Evolutionary conservation across 2,329 filamentous ascomycete genomes (phyloP).

Genomic region (Elsinoe perseae): DNA sequence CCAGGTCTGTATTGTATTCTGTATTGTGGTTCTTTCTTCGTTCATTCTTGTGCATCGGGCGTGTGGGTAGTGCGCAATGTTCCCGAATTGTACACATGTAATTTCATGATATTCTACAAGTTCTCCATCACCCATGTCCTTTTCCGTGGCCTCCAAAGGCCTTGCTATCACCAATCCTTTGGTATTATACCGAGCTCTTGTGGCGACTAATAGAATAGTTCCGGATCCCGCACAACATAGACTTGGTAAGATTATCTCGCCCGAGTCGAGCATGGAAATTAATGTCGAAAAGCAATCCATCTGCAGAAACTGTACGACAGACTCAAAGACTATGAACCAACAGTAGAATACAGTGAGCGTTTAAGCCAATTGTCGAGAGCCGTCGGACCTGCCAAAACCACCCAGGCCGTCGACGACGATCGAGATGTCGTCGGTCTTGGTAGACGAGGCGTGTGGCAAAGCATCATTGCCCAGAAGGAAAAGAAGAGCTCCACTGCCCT

Average conservation of each 20-base stretch:
- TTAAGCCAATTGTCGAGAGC: constrained; percentile 52
- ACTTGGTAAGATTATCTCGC: constrained; percentile 35
- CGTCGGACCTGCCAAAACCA: constrained; percentile 26
- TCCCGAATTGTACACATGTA: background rate
- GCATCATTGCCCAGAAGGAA: constrained; percentile 47
- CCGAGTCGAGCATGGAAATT: constrained; percentile 11
- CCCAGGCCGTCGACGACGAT: constrained; percentile 17
- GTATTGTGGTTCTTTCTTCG: background rate
- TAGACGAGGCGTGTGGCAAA: constrained; percentile 46
- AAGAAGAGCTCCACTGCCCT: constrained; percentile 51
- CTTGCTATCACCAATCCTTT: constrained; percentile 58
- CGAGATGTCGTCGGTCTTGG: constrained; percentile 22
- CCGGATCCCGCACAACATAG: constrained; percentile 67
- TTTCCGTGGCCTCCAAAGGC: constrained; percentile 24
- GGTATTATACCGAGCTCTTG: constrained; percentile 64
- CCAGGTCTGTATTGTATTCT: background rate
- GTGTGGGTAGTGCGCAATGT: background rate
- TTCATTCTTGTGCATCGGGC: background rate
- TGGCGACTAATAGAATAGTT: constrained; percentile 58
- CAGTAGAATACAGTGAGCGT: constrained; percentile 58
- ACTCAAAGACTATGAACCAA: constrained; percentile 70
- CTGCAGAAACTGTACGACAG: constrained; percentile 68
- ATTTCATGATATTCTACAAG: background rate
- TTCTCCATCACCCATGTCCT: constrained; percentile 14
- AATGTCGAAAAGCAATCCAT: constrained; percentile 51